These are phyloP conservation scores for Eurotiales sp. DNA, from an alignment of 2,329 filamentous ascomycete genomes.

Conservation along the genomic window DNA sequence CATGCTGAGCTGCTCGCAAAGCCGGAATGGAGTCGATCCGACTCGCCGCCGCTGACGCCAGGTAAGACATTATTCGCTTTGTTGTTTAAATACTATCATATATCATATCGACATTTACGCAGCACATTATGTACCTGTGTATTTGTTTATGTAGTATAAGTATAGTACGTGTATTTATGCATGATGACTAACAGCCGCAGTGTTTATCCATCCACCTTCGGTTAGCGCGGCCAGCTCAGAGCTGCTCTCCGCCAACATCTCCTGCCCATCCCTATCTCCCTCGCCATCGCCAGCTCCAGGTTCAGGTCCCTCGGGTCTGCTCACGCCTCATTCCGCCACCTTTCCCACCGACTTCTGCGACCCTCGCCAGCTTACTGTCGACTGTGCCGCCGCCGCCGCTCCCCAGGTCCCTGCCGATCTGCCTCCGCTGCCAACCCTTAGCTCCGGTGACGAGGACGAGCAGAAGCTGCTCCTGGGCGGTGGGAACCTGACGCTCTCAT, in stretches of 20 bases:
- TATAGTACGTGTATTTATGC: conserved; percentile 10
- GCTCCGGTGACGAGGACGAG: conserved; percentile 39
- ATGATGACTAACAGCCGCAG: conserved; percentile 38
- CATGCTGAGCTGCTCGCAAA: conserved; percentile 68
- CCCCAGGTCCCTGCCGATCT: conserved; percentile 55
- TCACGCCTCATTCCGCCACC: conserved; percentile 73
- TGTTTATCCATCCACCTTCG: conserved; percentile 65
- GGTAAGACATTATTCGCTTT: no score
- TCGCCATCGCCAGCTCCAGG: conserved; percentile 85
- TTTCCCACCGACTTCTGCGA: conserved; percentile 76
- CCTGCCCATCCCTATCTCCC: conserved; percentile 81
- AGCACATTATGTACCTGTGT: not conserved
- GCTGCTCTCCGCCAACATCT: conserved; percentile 62
- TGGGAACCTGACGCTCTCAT: conserved; percentile 34
- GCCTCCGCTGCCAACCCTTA: conserved; percentile 53
- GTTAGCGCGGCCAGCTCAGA: conserved; percentile 60
- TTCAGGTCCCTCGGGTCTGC: conserved; percentile 64
- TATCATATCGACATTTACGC: conserved; percentile 2
- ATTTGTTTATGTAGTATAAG: not conserved
- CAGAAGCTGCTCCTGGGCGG: conserved; percentile 34
- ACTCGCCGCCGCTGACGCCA: conserved; percentile 85
- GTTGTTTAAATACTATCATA: conserved; percentile 6
- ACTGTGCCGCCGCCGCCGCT: conserved; percentile 40
- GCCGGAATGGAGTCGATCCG: conserved; percentile 71
- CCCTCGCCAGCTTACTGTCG: conserved; percentile 80